Base-by-base conservation (phyloP, 228 moss, liverwort and hornwort species). In the Sphagnum magellanicum region DNA sequence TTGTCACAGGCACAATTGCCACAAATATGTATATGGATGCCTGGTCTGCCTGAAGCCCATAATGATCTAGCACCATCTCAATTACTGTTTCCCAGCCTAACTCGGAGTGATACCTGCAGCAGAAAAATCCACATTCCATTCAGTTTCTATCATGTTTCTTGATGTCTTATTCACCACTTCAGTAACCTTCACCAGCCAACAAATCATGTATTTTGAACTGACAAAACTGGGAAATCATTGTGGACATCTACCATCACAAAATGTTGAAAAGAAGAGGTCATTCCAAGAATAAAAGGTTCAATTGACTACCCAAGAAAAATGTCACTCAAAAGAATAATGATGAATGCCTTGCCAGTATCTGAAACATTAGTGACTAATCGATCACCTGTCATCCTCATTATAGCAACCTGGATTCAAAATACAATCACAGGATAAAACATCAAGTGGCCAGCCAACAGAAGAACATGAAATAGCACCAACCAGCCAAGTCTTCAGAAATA, bases 281-380 rank as follows among this genome's bases (percentile, higher is more conserved):
- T 32, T 32, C 32, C 3, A 32, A 32, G 32, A 3, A 32, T 1
- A 55, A 55, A 55, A 55, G 12, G 9, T 55, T 55, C 61, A 63
- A 16, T 60, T 60, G 51, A 88, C 74, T 74, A 92, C 98, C 98
- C 98, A 59, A 98, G 79, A 85, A 98, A 98, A 72, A 98, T 98
- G 50, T 98, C 94, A 65, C 90, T 94, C 74, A 88, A 75, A 60
- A 98, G 87, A 66, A 98, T 98, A 62, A 98, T 98, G 17, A 94
- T 94, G 68, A 98, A 98, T 68, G 98, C 98, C 73, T 98, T 98
- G 73, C 98, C 98, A 51, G 94, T 90, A 75, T 98, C 98, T 75
- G 98, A 98, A 73, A 98, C 87, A 70, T 98, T 98, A 9, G 98
- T 94, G 75, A 98, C 93, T 53, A 98, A 67, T 14, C 94, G 89